Base-by-base conservation (phyloP, 768 basidiomycete genomes). In the Lentinula guzmanii region DNA sequence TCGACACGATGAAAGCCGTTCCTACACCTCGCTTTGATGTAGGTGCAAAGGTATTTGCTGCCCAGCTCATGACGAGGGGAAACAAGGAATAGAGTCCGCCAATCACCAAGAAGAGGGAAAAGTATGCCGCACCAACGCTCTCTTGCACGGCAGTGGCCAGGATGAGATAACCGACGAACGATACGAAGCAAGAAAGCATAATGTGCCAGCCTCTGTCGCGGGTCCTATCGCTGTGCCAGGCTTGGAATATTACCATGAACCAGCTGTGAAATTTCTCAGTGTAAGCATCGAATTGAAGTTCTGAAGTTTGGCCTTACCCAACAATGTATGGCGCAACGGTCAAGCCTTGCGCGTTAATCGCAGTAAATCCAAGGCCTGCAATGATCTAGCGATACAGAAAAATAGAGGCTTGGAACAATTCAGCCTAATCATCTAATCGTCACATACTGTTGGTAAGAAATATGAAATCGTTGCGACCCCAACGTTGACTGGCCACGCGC, bases 51-150 rank as follows among this genome's bases (percentile, higher is more conserved):
- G 77, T 72, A 65, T 84, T 84, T 5, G 82, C 80, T 15, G 82
- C 83, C 83, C 83, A 85, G 80, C 82, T 82, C 83, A 84, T 84
- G 45, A 83, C 84, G 4, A 84, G 73, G 7, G 84, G 84, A 70
- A 84, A 84, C 60, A 84, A 65, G 62, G 79, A 81, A 64, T 78
- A 84, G 60, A 79, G 79, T 28, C 82, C 82, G 6, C 80, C 82
- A 37, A 82, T 76, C 50, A 84, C 81, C 31, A 85, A 71, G 72
- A 84, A 85, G 34, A 84, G 69, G 3, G 82, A 82, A 64, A 85
- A 84, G 66, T 85, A 85, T 2, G 80, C 76, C 5, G 81, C 82
- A 34, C 81, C 82, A 10, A 79, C 75, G 64, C 76, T 82, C 65
- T 78, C 81, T 65, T 81, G 73, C 9, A 77, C 79, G 4, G 75